Evolutionary conservation across 1,284 basidiomycete species (phyloP), one percentile per base, ranked within the genome.

Genomic region (Pseudomicrostroma phylloplanum): DNA sequence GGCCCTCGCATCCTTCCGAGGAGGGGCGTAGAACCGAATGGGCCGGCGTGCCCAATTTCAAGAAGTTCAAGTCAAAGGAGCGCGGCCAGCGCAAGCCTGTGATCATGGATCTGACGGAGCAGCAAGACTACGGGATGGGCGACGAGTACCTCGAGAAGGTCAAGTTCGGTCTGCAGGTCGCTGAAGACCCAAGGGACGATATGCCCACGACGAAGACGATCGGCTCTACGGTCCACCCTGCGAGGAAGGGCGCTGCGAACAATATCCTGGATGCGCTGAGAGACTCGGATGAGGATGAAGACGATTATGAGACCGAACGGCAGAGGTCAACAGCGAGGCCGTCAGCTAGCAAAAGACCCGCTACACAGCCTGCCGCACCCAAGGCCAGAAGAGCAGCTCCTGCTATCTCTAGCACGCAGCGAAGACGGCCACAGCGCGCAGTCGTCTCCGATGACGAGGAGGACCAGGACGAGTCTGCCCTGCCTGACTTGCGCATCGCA

Each of bases 91-190:
- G 57, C 13, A 51, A 53, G 0, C 54, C 60, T 41, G 53, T 71
- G 9, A 57, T 56, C 1, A 43, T 71, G 61, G 59, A 63, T 23
- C 42, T 70, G 19, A 60, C 63, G 6, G 64, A 70, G 48, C 58
- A 61, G 23, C 59, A 65, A 36, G 64, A 69, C 43, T 69, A 65
- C 42, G 69, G 67, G 2, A 30, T 65, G 12, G 69, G 69, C 13
- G 55, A 57, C 17, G 55, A 59, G 13, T 69, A 65, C 48, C 25
- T 36, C 19, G 64, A 58, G 60, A 58, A 65, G 19, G 58, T 55
- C 48, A 36, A 39, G 1, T 23, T 57, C 49, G 39, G 55, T 2
- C 17, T n/a, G 7, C 19, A n/a, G 15, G n/a, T 19, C n/a, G 30
- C 3, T 39, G n/a, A 6, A 39, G 17, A 23, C 15, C 55, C 23